Evolutionary conservation across 108 stramenopile genomes (phyloP).

Genomic region (Nannochloropsis gaditana): DNA sequence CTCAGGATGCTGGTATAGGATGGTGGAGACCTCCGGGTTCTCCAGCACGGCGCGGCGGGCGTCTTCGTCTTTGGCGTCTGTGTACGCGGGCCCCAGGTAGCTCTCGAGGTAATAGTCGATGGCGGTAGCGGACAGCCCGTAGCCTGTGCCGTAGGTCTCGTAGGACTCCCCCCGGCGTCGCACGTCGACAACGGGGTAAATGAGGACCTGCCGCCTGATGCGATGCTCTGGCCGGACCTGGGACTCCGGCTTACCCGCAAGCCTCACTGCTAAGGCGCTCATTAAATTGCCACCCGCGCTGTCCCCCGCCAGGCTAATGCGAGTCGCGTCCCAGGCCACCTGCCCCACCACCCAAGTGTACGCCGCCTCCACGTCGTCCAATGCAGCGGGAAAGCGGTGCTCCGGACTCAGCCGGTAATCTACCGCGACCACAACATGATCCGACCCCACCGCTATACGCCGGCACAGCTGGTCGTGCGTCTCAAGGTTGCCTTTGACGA

Average conservation of each 20-base stretch:
- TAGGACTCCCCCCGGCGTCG: background rate
- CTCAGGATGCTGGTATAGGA: background rate
- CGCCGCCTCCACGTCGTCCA: background rate
- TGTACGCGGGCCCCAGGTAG: background rate
- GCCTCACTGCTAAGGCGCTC: background rate
- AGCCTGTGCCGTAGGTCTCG: background rate
- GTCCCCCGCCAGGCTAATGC: background rate
- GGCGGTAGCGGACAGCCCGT: background rate
- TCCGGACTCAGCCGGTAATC: background rate
- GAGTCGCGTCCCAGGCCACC: background rate
- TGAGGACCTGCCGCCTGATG: background rate
- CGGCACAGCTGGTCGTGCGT: conserved; percentile 10
- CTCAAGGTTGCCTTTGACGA: background rate
- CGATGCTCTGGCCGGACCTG: background rate
- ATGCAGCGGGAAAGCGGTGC: background rate
- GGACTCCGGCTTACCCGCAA: background rate
- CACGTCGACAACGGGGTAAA: conserved; percentile 4
- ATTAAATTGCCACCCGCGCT: conserved; percentile 3
- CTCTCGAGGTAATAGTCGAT: background rate
- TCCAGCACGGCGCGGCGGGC: background rate
- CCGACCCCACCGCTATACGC: background rate
- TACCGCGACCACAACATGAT: background rate
- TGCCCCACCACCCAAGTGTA: background rate
- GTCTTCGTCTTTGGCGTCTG: background rate
- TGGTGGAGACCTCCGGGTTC: background rate